phyloP scores from a whole-genome alignment of 805 yeast genomes.

The Candida arabinofermentans region DNA sequence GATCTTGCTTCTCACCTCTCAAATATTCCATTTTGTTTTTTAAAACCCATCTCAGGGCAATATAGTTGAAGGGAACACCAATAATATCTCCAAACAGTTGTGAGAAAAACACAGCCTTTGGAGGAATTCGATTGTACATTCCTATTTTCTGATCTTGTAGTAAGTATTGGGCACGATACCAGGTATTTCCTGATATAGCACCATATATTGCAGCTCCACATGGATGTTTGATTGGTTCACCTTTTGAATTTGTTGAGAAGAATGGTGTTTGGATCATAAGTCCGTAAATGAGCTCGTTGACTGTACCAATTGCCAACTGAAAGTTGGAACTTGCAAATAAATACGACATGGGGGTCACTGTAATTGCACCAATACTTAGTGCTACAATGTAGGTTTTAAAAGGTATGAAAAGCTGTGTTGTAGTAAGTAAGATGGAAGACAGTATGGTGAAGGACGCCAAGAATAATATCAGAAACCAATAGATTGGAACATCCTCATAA shows the following conservation, averaged over 20 bases:
- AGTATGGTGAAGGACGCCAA: conserved; percentile 33
- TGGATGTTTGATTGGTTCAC: conserved; percentile 33
- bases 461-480: conserved; percentile 40
- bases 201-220: conserved; percentile 48
- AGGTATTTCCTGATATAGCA: conserved; percentile 50
- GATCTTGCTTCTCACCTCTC: conserved; percentile 31
- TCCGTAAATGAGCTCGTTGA: conserved; percentile 48
- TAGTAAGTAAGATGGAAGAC: conserved; percentile 29
- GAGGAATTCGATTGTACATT: conserved; percentile 51
- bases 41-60: conserved; percentile 45
- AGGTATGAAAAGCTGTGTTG: conserved; percentile 31
- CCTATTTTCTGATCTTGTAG: conserved; percentile 44
- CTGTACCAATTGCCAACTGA: conserved; percentile 49
- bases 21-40: conserved; percentile 33
- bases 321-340: conserved; percentile 48
- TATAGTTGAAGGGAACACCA: conserved; percentile 50
- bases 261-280: conserved; percentile 35
- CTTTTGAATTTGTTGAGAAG: conserved; percentile 6
- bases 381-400: conserved; percentile 42
- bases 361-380: conserved; percentile 38
- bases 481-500: conserved; percentile 39
- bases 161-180: conserved; percentile 45
- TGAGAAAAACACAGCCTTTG: conserved; percentile 44
- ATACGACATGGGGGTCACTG: conserved; percentile 47
- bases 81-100: conserved; percentile 49